phyloP scores from a whole-genome alignment of 306 rosid genomes.

The Senna siamea region DNA sequence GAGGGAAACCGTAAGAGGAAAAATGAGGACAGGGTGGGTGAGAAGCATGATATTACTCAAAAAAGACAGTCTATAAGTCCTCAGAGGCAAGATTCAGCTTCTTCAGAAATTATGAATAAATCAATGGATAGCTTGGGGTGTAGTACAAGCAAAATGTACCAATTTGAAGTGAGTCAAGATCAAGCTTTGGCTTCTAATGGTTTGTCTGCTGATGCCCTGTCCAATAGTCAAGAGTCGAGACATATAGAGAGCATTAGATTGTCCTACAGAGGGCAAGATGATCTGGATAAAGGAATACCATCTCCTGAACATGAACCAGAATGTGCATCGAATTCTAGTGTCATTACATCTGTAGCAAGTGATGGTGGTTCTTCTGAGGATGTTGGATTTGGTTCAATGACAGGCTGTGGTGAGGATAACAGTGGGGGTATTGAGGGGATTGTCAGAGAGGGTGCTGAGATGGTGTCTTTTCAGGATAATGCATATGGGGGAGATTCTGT shows the following conservation, averaged over 20 bases:
- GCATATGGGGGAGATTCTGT: constrained; percentile 42
- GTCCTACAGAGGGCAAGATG: constrained; percentile 43
- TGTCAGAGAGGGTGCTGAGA: constrained; percentile 34
- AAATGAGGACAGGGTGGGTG: constrained; percentile 32
- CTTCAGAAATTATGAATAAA: constrained; percentile 38
- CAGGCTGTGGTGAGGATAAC: constrained; percentile 47
- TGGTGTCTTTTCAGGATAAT: constrained; percentile 40
- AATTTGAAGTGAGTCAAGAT: constrained; percentile 10
- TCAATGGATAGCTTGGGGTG: constrained; percentile 26
- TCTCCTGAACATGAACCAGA: constrained; percentile 52
- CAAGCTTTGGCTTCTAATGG: not conserved
- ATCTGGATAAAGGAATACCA: constrained; percentile 40
- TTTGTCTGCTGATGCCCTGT: constrained; percentile 10
- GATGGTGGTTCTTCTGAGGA: constrained; percentile 67
- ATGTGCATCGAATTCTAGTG: constrained; percentile 67
- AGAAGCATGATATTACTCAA: constrained; percentile 3
- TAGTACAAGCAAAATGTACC: constrained; percentile 16
- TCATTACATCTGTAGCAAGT: constrained; percentile 53
- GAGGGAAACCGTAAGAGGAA: constrained; percentile 44
- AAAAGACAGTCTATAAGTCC: constrained; percentile 46
- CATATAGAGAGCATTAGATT: constrained; percentile 34
- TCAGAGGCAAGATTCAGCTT: constrained; percentile 38
- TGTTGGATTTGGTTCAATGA: constrained; percentile 46
- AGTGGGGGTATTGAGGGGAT: constrained; percentile 47
- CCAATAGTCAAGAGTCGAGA: constrained; percentile 35